A percentile compares a stretch with the other conserved stretches of the same genome.
These are phyloP conservation scores for Nectriaceae sp. DNA, from an alignment of 2,329 filamentous ascomycete species.

Conservation along the genomic window DNA sequence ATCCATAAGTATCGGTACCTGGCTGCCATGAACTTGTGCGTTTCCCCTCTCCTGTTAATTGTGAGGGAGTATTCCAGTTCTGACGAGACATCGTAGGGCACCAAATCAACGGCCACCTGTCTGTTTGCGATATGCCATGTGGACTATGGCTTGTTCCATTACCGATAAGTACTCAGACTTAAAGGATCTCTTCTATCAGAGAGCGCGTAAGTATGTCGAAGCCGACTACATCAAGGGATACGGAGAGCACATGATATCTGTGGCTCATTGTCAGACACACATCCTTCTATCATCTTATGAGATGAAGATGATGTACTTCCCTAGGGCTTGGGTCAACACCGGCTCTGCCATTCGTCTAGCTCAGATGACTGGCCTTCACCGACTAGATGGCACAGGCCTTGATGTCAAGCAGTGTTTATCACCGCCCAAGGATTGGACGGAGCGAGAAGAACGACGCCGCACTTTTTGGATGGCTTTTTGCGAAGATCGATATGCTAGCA, in stretches of 20 bases:
- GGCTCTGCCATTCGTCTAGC: slow-evolving; percentile 78
- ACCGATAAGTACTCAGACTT: slow-evolving; percentile 78
- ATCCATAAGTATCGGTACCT: slow-evolving; percentile 87
- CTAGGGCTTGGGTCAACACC: slow-evolving; percentile 90
- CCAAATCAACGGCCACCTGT: slow-evolving; percentile 84
- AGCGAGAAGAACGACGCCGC: slow-evolving; percentile 84
- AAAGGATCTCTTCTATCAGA: slow-evolving; percentile 86
- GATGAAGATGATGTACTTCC: slow-evolving; percentile 98
- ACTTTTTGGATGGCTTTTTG: slow-evolving; percentile 97
- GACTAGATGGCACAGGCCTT: slow-evolving; percentile 77
- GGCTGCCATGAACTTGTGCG: slow-evolving; percentile 80
- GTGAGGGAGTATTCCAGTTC: neutral
- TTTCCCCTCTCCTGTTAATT: neutral
- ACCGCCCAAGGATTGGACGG: slow-evolving; percentile 88
- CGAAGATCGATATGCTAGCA: slow-evolving; percentile 88
- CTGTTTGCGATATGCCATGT: slow-evolving; percentile 90
- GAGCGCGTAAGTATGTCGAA: slow-evolving; percentile 88
- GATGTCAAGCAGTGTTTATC: slow-evolving; percentile 93
- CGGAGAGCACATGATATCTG: slow-evolving; percentile 83
- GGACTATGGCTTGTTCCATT: slow-evolving; percentile 87
- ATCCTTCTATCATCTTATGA: slow-evolving; percentile 80
- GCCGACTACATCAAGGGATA: slow-evolving; percentile 89
- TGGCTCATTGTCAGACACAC: slow-evolving; percentile 86
- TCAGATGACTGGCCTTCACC: slow-evolving; percentile 92
- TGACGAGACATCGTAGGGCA: slow-evolving; percentile 47